Evolutionary conservation across 2,329 filamentous ascomycete species (phyloP).

Genomic region (Mycosphaerelloides madeirae): DNA sequence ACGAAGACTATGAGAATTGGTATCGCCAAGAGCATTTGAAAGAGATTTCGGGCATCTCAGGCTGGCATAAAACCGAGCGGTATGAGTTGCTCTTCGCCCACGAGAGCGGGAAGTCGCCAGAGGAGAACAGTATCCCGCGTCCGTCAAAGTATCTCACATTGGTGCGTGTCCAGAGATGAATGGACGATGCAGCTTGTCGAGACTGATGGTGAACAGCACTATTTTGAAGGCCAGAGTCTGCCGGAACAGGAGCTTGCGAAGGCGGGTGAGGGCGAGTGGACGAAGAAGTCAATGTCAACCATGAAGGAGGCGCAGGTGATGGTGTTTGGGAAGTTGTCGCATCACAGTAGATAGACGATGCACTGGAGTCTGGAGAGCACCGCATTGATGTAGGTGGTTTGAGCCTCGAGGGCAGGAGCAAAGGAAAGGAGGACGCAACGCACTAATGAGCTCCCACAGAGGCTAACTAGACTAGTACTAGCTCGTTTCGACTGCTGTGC

Average conservation of each 20-base stretch:
- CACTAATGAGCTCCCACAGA: too few relatives aligned
- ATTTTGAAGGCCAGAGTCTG: slow-evolving; percentile 12
- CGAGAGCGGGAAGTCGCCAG: slow-evolving; percentile 2
- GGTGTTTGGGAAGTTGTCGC: slow-evolving; percentile 11
- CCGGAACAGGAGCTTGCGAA: slow-evolving; percentile 10
- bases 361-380: too few relatives aligned
- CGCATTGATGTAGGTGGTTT: too few relatives aligned
- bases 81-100: slow-evolving; percentile 10
- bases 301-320: slow-evolving; percentile 12
- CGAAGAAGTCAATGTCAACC: slow-evolving; percentile 14
- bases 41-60: slow-evolving; percentile 7
- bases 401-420: too few relatives aligned
- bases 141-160: slow-evolving; percentile 14
- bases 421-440: too few relatives aligned
- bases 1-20: slow-evolving; percentile 14
- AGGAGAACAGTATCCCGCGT: neutral
- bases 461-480: too few relatives aligned
- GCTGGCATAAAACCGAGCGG: slow-evolving; percentile 12
- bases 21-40: slow-evolving; percentile 14
- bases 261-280: slow-evolving; percentile 11
- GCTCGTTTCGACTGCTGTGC: too few relatives aligned
- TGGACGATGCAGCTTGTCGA: neutral
- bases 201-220: slow-evolving; percentile 8
- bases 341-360: slow-evolving; percentile 4
- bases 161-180: slow-evolving; percentile 2